These are phyloP conservation scores for Oenanthe javanica DNA, from an alignment of 140 eudicot genomes.

Conservation along the genomic window DNA sequence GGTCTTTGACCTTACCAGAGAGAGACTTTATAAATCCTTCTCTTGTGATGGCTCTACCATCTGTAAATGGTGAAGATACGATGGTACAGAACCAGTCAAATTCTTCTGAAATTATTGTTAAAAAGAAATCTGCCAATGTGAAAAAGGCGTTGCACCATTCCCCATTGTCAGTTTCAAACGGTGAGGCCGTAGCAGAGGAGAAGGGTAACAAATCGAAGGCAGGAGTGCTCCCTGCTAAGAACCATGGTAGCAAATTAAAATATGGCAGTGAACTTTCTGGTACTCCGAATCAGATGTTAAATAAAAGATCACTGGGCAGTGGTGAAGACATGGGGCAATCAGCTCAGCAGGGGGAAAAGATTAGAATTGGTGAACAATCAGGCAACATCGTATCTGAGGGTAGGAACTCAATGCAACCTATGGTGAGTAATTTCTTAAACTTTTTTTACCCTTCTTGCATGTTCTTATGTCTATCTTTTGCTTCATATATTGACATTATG, in stretches of 20 bases:
- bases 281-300: slow-evolving; percentile 29
- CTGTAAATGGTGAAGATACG: slow-evolving; percentile 28
- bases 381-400: slow-evolving; percentile 44
- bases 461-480: background rate
- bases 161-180: slow-evolving; percentile 31
- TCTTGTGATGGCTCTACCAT: slow-evolving; percentile 34
- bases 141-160: slow-evolving; percentile 27
- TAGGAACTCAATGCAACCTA: slow-evolving; percentile 30
- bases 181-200: slow-evolving; percentile 31
- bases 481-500: background rate
- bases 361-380: slow-evolving; percentile 37
- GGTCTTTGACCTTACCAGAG: slow-evolving; percentile 39
- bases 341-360: slow-evolving; percentile 43
- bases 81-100: slow-evolving; percentile 43
- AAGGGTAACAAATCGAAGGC: slow-evolving; percentile 53
- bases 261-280: slow-evolving; percentile 40
- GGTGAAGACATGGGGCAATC: slow-evolving; percentile 38
- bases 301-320: slow-evolving; percentile 36
- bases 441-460: background rate
- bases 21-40: slow-evolving; percentile 29
- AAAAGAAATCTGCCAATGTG: slow-evolving; percentile 43
- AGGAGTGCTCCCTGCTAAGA: slow-evolving; percentile 34
- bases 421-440: slow-evolving; percentile 37
- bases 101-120: slow-evolving; percentile 38
- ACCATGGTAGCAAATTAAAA: slow-evolving; percentile 42